These are phyloP conservation scores for Smittium mucronatum DNA, from an alignment of 371 early-diverging fungal genomes.

Conservation along the genomic window DNA sequence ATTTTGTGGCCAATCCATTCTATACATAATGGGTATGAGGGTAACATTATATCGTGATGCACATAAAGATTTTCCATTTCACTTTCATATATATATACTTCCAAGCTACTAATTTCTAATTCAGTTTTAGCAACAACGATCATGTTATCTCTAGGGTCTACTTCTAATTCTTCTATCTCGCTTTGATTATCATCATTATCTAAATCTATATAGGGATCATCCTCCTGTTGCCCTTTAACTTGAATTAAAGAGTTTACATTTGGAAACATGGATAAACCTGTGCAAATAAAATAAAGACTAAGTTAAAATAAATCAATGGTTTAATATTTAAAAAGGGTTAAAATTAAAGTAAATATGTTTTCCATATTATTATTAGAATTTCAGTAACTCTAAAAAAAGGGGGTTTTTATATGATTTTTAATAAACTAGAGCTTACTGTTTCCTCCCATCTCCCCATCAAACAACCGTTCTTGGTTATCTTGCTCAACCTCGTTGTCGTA, in stretches of 20 bases:
- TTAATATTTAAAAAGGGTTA: background rate
- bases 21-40: slow-evolving; percentile 85
- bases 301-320: background rate
- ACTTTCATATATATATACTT: slow-evolving; percentile 76
- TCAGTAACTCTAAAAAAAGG: too few species aligned
- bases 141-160: slow-evolving; percentile 71
- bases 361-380: too few species aligned
- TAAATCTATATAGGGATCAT: slow-evolving; percentile 21
- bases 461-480: slow-evolving; percentile 37
- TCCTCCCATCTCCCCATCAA: background rate
- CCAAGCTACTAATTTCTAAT: slow-evolving; percentile 75
- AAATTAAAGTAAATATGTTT: background rate
- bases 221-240: slow-evolving; percentile 14
- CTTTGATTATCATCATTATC: slow-evolving; percentile 25
- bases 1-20: slow-evolving; percentile 85
- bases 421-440: slow-evolving; percentile 5
- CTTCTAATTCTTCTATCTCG: slow-evolving; percentile 44
- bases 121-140: slow-evolving; percentile 85
- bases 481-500: slow-evolving; percentile 51
- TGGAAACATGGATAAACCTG: slow-evolving; percentile 8
- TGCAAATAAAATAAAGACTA: background rate
- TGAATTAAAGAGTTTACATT: slow-evolving; percentile 14
- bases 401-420: too few species aligned
- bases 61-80: slow-evolving; percentile 80
- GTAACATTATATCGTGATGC: slow-evolving; percentile 96